phyloP scores from a whole-genome alignment of 257 asterid genomes.

The Petunia secreta region DNA sequence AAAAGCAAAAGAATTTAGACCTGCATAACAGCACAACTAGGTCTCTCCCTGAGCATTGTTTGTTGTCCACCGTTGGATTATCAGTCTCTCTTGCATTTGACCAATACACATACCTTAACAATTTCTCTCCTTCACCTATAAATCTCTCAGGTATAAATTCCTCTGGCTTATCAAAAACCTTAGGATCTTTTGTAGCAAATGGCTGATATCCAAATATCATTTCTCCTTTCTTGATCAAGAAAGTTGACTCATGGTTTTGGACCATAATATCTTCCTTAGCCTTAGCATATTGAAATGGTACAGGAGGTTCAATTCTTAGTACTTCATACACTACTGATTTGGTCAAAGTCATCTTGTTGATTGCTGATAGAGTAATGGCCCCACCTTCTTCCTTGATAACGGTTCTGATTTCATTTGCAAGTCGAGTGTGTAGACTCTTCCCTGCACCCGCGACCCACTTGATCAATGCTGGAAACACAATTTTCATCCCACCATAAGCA shows the following conservation, averaged over 20 bases:
- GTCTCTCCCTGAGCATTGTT: slow-evolving; percentile 76
- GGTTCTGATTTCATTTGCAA: slow-evolving; percentile 57
- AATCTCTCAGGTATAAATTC: slow-evolving; percentile 63
- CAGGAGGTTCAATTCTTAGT: slow-evolving; percentile 67
- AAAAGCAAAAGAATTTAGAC: slow-evolving; percentile 9
- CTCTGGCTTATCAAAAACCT: slow-evolving; percentile 47
- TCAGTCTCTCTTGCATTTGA: slow-evolving; percentile 72
- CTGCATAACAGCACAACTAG: slow-evolving; percentile 56
- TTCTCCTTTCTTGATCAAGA: slow-evolving; percentile 70
- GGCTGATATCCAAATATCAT: slow-evolving; percentile 79
- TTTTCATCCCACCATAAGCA: slow-evolving; percentile 88
- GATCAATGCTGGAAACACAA: slow-evolving; percentile 55
- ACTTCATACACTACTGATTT: slow-evolving; percentile 76
- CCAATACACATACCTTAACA: slow-evolving; percentile 69
- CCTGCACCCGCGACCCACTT: slow-evolving; percentile 75
- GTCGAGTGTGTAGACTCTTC: slow-evolving; percentile 53
- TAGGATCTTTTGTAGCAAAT: slow-evolving; percentile 65
- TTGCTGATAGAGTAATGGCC: slow-evolving; percentile 38
- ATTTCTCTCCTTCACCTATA: slow-evolving; percentile 56
- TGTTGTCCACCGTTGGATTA: slow-evolving; percentile 49
- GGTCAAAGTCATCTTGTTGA: slow-evolving; percentile 53
- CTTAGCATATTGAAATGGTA: slow-evolving; percentile 71
- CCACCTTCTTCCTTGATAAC: slow-evolving; percentile 53
- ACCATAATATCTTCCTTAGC: slow-evolving; percentile 58
- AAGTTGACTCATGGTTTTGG: slow-evolving; percentile 57